Evolutionary conservation across 2,329 filamentous ascomycete species (phyloP), one percentile per base, ranked within the genome.

Genomic region (Allantophomopsis cytisporea): DNA sequence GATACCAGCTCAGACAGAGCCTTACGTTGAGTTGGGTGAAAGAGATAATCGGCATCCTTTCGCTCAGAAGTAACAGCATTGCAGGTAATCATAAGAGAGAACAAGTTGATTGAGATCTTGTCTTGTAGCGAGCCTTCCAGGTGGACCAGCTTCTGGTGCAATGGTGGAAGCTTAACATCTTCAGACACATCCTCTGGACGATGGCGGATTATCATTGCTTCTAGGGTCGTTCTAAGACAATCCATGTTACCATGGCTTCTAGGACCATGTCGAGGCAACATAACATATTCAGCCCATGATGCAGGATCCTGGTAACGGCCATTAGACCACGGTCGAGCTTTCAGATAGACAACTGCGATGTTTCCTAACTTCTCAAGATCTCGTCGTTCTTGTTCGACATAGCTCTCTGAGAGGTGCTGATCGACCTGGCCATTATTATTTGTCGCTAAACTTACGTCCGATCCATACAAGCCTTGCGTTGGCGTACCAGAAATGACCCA

Each of bases 401-500:
- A 28, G 23, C 23, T 28, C 11, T 28, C 10, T 4, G 14, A 54
- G 15, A 5, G 14, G 14, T 15, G 14, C n/a, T 34, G 16, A 13
- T 14, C 13, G 14, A 34, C 31, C n/a, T 8, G 7, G 12, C 16
- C 16, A 8, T 34, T 5, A 14, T 34, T 17, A 14, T 17, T 34
- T 17, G 31, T 8, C 15, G 31, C 31, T 34, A 34, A 14, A 7
- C 14, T 17, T 17, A 34, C 31, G 44, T 85, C 76, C 1, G 86
- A 70, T 0, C 88, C 86, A 41, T 86, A 84, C 0, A 95, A 63
- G 8, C 87, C 84, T 45, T 79, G 80, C 1, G 87, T 86, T 2
- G 89, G 89, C 0, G 89, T 96, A 41, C 89, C 89, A 1, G 84
- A 93, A 1, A 94, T 81, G 4, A 94, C 76, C 89, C 89, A 95